These are phyloP conservation scores for Singerocomus rubriflavus DNA, from an alignment of 1,284 basidiomycete species.

Conservation along the genomic window DNA sequence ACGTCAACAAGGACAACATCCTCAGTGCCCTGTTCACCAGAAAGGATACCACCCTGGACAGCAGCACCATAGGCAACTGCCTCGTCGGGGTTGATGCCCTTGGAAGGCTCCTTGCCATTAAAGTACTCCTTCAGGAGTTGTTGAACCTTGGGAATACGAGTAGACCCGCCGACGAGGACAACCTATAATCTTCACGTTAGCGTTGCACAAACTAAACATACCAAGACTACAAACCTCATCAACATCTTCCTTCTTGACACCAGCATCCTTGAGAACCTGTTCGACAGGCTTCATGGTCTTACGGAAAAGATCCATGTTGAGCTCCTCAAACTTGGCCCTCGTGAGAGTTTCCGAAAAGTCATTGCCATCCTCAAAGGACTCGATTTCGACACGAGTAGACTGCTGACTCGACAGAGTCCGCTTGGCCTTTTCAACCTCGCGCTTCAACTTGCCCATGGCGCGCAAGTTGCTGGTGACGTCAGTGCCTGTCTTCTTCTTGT, in stretches of 20 bases:
- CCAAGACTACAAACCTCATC: conserved; percentile 65
- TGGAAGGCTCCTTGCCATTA: conserved; percentile 83
- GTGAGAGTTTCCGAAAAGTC: conserved; percentile 98
- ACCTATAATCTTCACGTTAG: conserved; percentile 40
- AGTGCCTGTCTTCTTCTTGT: conserved; percentile 94
- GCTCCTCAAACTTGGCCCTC: conserved; percentile 97
- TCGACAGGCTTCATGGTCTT: conserved; percentile 99
- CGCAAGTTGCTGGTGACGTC: conserved; percentile 87
- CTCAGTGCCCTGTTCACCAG: conserved; percentile 79
- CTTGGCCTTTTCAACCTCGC: conserved; percentile 99
- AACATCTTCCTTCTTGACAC: conserved; percentile 96
- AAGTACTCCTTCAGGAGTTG: conserved; percentile 95
- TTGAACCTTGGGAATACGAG: conserved; percentile 98
- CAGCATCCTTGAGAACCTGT: conserved; percentile 97
- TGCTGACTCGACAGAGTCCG: conserved; percentile 92
- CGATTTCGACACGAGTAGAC: conserved; percentile 85
- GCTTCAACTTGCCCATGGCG: conserved; percentile 95
- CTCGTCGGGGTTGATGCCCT: conserved; percentile 95
- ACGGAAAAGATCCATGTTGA: conserved; percentile 98
- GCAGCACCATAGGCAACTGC: conserved; percentile 96
- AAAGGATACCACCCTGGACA: conserved; percentile 96
- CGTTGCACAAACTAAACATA: no score
- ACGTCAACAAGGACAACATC: conserved; percentile 96
- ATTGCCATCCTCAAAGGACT: conserved; percentile 93
- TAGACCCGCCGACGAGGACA: conserved; percentile 95